Evolutionary conservation across 2,329 filamentous ascomycete genomes (phyloP), one percentile per base, ranked within the genome.

Genomic region (Colletotrichum eremochloae): DNA sequence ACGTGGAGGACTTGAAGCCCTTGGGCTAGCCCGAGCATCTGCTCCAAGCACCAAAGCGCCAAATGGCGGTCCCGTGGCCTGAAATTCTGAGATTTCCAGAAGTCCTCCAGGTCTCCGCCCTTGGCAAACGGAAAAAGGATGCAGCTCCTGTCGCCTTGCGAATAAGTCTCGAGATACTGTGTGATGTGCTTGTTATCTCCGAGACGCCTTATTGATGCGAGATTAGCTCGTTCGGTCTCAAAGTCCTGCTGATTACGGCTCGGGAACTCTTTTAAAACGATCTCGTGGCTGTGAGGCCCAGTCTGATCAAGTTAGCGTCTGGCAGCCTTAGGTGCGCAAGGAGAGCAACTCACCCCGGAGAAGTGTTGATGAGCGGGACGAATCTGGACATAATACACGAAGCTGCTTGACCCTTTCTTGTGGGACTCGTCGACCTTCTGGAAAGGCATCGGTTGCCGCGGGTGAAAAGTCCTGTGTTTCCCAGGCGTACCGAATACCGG

Each of bases 131-230:
- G 56, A 2, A 44, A 58, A 1, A 58, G 9, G 33, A 58, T 58
- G 38, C 44, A 58, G 56, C 56, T 58, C 24, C 56, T 58, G 36
- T 31, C 56, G n/a, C 14, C 36, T 31, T 58, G 56, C 3, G 36
- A 29, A 24, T 42, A 58, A 0, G 56, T 58, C 40, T 58, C 56
- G 14, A 58, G 24, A 11, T 58, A 18, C n/a, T 42, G 33, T 1
- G 56, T 58, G 20, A 58, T 58, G 36, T 58, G 56, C 38, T 58
- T 44, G 36, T 58, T 58, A 18, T 52, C 24, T 42, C 36, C n/a
- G n/a, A 58, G 56, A 18, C 5, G 14, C 14, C 56, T 20, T 24
- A 58, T 58, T 11, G n/a, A 29, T 8, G 5, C 33, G 33, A 58
- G 56, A 8, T 58, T 58, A 1, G 31, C 3, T 58, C 56, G 38